Evolutionary conservation across 495 filamentous ascomycete species (phyloP), one percentile per base, ranked within the genome.

Genomic region (Bathelium albidoporum): DNA sequence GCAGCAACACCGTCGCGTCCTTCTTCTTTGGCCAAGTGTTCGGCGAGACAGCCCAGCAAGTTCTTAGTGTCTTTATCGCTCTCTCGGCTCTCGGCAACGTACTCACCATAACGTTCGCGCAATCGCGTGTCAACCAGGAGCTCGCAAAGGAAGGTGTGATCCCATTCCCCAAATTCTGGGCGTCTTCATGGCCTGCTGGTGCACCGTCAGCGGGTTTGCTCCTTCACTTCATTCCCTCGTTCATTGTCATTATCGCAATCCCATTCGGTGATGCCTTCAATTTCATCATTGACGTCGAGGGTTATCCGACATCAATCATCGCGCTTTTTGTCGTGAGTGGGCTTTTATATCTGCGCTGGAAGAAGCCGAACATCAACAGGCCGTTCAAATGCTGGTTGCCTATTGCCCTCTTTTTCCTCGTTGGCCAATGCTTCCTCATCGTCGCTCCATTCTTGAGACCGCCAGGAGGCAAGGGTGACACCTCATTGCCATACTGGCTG

Each of bases 361-460:
- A 79, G 2, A 78, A 82, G n/a, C 77, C 74, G 32, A 73, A 77
- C 1, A 69, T 82, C 4, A 72, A 75, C 1, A 69, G 83, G 2
- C 73, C 73, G 14, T 87, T 83, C 67, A 70, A 70, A 10, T 78
- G 80, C 1, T 87, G 84, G 84, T 66, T 80, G 52, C 63, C 79
- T 0, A 74, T 79, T 2, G 68, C 86, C 12, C 73, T 77, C 18
- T 85, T 87, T 67, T 77, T 78, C 20, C 78, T 86, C 36, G 52
- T 82, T 0, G 72, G 82, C 0, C 79, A 83, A 34, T 32, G 82
- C 0, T 87, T 84, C 65, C 74, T 85, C 59, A 69, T 88, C 26
- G 74, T 83, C 9, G 82, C 83, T 68, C 85, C 85, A 7, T 88
- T 85, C 85, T 86, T 86, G 61, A 84, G 85, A 28, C 85, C 85